Base-by-base conservation (phyloP, 192 early-diverging fungal genomes). In the Entomortierella parvispora region DNA sequence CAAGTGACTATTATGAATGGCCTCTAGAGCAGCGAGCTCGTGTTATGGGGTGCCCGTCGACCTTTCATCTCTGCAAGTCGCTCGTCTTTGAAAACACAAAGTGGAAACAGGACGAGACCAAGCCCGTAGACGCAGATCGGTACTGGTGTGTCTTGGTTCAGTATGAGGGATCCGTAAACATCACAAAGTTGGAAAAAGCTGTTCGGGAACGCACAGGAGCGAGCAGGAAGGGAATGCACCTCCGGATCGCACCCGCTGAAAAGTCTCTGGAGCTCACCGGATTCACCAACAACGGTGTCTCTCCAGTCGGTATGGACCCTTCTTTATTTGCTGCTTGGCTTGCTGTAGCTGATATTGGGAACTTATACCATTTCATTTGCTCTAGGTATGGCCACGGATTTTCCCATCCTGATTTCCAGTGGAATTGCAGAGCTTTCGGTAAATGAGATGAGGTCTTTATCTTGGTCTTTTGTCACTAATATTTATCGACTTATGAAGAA, bases 41-140 rank as follows among this genome's bases (percentile, higher is more conserved):
- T 54, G 84, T 87, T 23, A 50, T 71, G 81, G 40, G 51, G 1
- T 93, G 90, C 6, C 95, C 95, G 5, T 90, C 90, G 12, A 80
- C 83, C 7, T 83, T 81, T 26, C 95, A 97, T 55, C 82, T 98
- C 49, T 98, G 96, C 86, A 98, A 98, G 67, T 89, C 90, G 5
- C 81, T 98, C 0, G 79, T 97, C 8, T 85, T 98, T 59, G 94
- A 96, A 74, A 98, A 98, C 84, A 98, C 94, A 28, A 87, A 90
- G 11, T 92, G 79, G 61, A 77, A 81, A 1, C 84, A 89, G 62
- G 81, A 81, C 63, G 68, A 66, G 9, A 83, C 70, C 49, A 65
- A 80, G 33, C 78, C 80, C 65, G 68, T 62, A 33, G 47, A 50
- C 26, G 81, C 31, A 44, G 80, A 77, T 28, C 72, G 67, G 32